Base-by-base conservation (phyloP, 805 yeast genomes). In the Monosporozyma siamensis region DNA sequence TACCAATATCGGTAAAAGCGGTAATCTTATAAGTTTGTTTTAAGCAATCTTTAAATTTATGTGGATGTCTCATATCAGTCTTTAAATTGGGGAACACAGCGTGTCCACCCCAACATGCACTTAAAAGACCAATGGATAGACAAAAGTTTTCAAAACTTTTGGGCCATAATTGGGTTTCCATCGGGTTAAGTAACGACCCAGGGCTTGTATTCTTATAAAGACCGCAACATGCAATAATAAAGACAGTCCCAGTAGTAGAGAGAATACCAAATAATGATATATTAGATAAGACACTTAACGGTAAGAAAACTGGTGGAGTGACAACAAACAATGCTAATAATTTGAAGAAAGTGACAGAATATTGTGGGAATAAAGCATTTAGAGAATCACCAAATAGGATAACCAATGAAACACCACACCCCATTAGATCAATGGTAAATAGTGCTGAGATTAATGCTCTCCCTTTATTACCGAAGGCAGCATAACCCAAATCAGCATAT, bases 101-200 rank as follows among this genome's bases (percentile, higher is more conserved):
- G 57, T 82, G 90, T 2, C 92, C 92, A 44, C 90, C 90, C 77
- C 85, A 82, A 10, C 88, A 87, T 3, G 89, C 87, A 71, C 82
- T 73, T 45, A 78, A 70, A 23, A 82, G 69, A 2, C 90, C 90
- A 43, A 80, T 63, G 7, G 82, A 71, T 37, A 82, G 66, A 38
- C 82, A 69, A 25, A 77, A 67, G 47, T 74, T 76, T 5, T 70
- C 59, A 12, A 64, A 52, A 8, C 73, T 66, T 5, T 59, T 54
- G 2, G 96, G 96, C 71, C 77, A 78, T 45, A 82, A 34, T 48
- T 78, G 74, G 0, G 92, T 82, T 5, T 74, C 71, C 72, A 80
- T 80, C 10, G 80, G 77, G 15, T 66, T 54, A 14, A 79, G 41
- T 35, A 88, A 66, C 0, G 95, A 85, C 0, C 96, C 96, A 0